These are phyloP conservation scores for Extremus antarcticus DNA, from an alignment of 495 filamentous ascomycete species.

Conservation along the genomic window DNA sequence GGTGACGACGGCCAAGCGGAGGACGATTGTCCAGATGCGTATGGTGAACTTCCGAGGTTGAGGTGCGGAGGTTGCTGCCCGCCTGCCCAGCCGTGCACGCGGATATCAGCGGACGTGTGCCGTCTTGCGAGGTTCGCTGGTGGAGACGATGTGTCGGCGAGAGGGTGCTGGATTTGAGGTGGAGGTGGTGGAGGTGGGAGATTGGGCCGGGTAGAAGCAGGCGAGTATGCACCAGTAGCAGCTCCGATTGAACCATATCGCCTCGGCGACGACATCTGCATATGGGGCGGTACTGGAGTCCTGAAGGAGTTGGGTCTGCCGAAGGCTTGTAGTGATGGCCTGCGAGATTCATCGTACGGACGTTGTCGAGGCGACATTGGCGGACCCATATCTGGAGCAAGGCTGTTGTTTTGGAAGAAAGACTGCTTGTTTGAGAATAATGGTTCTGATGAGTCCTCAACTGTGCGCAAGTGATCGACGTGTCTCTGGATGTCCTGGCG, in stretches of 20 bases:
- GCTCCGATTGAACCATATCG: slow-evolving; percentile 77
- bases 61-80: slow-evolving; percentile 15
- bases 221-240: slow-evolving; percentile 40
- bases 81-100: slow-evolving; percentile 75
- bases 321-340: slow-evolving; percentile 40
- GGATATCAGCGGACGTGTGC: slow-evolving; percentile 94
- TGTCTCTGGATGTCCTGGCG: slow-evolving; percentile 81
- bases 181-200: slow-evolving; percentile 53
- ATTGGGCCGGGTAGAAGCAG: slow-evolving; percentile 49
- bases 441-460: slow-evolving; percentile 70
- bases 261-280: slow-evolving; percentile 59
- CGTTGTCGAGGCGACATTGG: slow-evolving; percentile 88
- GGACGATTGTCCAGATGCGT: slow-evolving; percentile 58
- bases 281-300: slow-evolving; percentile 66
- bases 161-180: slow-evolving; percentile 46
- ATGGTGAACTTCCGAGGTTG: slow-evolving; percentile 51
- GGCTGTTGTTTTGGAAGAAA: slow-evolving; percentile 57
- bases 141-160: slow-evolving; percentile 64
- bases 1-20: slow-evolving; percentile 57
- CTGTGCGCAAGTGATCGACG: slow-evolving; percentile 53
- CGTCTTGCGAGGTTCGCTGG: slow-evolving; percentile 68
- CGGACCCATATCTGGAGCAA: slow-evolving; percentile 52
- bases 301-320: slow-evolving; percentile 50
- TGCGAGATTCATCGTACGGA: slow-evolving; percentile 72
- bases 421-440: slow-evolving; percentile 64